phyloP scores from a whole-genome alignment of 257 asterid species.

The Solanum arcanum region DNA sequence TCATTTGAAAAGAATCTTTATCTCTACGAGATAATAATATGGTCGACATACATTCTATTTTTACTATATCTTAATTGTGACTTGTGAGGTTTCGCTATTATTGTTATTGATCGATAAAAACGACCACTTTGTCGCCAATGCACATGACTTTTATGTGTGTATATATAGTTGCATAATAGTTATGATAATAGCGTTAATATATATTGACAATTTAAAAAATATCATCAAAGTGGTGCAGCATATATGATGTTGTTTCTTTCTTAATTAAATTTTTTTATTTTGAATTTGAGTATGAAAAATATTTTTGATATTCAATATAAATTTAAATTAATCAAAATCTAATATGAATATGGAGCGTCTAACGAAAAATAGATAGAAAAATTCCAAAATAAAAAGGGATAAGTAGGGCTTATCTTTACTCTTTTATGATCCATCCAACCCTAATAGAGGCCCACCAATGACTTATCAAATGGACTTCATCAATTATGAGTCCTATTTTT shows the following conservation, averaged over 20 bases:
- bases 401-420: neutral
- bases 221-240: no score
- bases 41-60: no score
- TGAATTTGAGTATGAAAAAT: no score
- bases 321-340: no score
- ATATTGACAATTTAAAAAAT: no score
- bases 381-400: neutral
- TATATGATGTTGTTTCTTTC: no score
- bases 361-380: neutral
- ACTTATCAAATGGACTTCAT: constrained; percentile 10
- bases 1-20: no score
- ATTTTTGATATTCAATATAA: no score
- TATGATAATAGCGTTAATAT: neutral
- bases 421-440: neutral
- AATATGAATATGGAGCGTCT: rapidly evolving
- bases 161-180: neutral
- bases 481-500: neutral
- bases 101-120: neutral
- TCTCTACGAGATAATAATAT: no score
- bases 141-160: neutral
- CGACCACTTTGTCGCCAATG: neutral
- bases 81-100: no score
- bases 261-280: no score
- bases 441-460: constrained; percentile 13
- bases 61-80: no score